These are phyloP conservation scores for Zasmidium citrigriseum DNA, from an alignment of 2,329 filamentous ascomycete genomes.

Conservation along the genomic window DNA sequence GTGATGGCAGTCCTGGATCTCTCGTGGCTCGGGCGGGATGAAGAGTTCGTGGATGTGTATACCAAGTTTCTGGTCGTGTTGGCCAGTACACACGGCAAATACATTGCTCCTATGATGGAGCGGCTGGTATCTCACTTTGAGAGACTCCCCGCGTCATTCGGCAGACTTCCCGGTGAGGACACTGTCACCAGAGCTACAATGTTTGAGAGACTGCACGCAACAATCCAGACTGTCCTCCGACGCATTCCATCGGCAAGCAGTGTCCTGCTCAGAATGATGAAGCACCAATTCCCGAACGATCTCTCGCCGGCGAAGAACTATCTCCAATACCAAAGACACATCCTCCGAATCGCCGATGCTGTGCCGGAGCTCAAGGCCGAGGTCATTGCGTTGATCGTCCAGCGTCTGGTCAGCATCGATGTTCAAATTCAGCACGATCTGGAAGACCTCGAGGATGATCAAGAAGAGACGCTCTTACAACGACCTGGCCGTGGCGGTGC, in stretches of 20 bases:
- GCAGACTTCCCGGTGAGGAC: slow-evolving; percentile 56
- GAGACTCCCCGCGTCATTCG: slow-evolving; percentile 56
- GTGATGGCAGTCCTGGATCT: slow-evolving; percentile 60
- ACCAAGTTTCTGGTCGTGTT: slow-evolving; percentile 62
- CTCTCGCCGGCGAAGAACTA: slow-evolving; percentile 76
- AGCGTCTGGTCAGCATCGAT: slow-evolving; percentile 88
- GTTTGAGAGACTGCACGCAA: slow-evolving; percentile 72
- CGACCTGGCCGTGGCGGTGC: slow-evolving; percentile 50
- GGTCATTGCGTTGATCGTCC: slow-evolving; percentile 79
- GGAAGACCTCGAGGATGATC: slow-evolving; percentile 87
- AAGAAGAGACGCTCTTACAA: slow-evolving; percentile 72
- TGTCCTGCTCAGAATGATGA: slow-evolving; percentile 59
- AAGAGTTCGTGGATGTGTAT: slow-evolving; percentile 59
- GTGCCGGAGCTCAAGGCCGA: slow-evolving; percentile 76
- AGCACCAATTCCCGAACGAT: slow-evolving; percentile 37
- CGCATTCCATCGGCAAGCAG: slow-evolving; percentile 78
- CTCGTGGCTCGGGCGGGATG: slow-evolving; percentile 63
- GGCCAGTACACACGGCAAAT: slow-evolving; percentile 79
- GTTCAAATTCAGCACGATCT: slow-evolving; percentile 92
- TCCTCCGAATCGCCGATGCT: slow-evolving; percentile 76
- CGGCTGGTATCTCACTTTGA: slow-evolving; percentile 81
- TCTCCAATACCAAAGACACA: slow-evolving; percentile 82
- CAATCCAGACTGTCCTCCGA: slow-evolving; percentile 72
- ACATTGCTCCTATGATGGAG: slow-evolving; percentile 70
- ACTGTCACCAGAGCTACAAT: slow-evolving; percentile 65